These are phyloP conservation scores for Claviceps paspali DNA, from an alignment of 2,329 filamentous ascomycete species.

Conservation along the genomic window DNA sequence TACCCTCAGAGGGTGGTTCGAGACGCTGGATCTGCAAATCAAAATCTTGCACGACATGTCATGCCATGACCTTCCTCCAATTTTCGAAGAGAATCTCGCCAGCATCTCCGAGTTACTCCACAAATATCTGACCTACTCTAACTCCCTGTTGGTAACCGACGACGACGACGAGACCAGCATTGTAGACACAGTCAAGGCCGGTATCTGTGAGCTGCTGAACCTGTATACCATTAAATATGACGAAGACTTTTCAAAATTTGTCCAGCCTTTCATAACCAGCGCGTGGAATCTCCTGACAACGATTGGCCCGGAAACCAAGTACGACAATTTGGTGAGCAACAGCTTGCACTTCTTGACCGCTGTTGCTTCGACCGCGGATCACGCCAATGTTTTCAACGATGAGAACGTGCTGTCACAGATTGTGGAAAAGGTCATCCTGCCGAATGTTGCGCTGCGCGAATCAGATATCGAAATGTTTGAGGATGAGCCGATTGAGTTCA, in stretches of 20 bases:
- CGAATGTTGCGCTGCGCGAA: slow-evolving; percentile 81
- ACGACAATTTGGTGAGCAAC: slow-evolving; percentile 87
- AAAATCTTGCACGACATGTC: slow-evolving; percentile 94
- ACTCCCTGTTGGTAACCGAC: slow-evolving; percentile 64
- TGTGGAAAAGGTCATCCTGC: slow-evolving; percentile 88
- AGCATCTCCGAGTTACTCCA: slow-evolving; percentile 67
- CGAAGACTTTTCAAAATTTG: slow-evolving; percentile 73
- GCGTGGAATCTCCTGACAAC: slow-evolving; percentile 85
- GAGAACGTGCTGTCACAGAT: slow-evolving; percentile 68
- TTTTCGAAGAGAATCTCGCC: slow-evolving; percentile 78
- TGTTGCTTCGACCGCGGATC: slow-evolving; percentile 60
- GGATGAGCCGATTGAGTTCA: slow-evolving; percentile 97
- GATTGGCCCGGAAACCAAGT: slow-evolving; percentile 76
- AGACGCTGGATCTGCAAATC: slow-evolving; percentile 73
- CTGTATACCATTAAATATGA: slow-evolving; percentile 92
- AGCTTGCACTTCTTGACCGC: slow-evolving; percentile 89
- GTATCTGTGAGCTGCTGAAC: slow-evolving; percentile 81
- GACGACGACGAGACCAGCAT: slow-evolving; percentile 82
- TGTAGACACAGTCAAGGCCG: slow-evolving; percentile 76
- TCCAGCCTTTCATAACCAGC: slow-evolving; percentile 72
- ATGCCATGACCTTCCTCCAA: slow-evolving; percentile 88
- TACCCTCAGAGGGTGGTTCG: slow-evolving; percentile 61
- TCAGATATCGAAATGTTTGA: slow-evolving; percentile 94
- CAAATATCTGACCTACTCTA: slow-evolving; percentile 87
- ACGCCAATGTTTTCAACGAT: slow-evolving; percentile 75